Conservation (phyloP, 2,329 filamentous ascomycete genomes). For the Colletotrichum sp. region DNA sequence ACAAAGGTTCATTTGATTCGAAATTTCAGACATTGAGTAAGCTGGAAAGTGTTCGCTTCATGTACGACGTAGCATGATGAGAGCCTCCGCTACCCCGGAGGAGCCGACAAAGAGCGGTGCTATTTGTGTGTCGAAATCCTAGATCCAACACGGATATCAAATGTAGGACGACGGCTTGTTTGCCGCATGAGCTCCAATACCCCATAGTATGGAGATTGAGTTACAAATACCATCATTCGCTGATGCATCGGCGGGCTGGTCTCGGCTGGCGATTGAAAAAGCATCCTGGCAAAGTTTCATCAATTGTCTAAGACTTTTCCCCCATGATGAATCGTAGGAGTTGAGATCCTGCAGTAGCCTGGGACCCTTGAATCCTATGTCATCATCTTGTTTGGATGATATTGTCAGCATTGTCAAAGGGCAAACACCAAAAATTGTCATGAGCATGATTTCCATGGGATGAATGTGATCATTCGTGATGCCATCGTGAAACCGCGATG, state of each 20-base stretch:
- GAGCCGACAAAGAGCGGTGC: not conserved
- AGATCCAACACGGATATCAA: not conserved
- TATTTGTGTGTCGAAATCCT: not conserved
- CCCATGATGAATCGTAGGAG: not conserved
- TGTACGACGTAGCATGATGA: not conserved
- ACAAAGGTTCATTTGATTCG: not conserved
- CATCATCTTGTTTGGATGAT: not conserved
- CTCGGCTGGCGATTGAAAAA: not conserved
- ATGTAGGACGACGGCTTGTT: not conserved
- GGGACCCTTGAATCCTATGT: not conserved
- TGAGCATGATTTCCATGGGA: not conserved
- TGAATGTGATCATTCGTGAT: not conserved
- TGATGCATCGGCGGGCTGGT: not conserved
- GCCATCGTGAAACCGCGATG: conserved; percentile 2
- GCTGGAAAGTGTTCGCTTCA: not conserved
- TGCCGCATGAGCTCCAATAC: not conserved
- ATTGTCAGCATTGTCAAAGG: not conserved
- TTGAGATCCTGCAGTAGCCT: not conserved
- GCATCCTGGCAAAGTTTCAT: not conserved
- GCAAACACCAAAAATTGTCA: not conserved
- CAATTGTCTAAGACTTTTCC: not conserved
- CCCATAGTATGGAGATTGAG: not conserved
- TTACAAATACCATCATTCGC: not conserved
- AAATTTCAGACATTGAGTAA: not conserved
- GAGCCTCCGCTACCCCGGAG: not conserved